Percentiles rank a stretch among this genome's conserved stretches.
Evolutionary conservation across 495 filamentous ascomycete species (phyloP).

Genomic region (Podospora anserina): DNA sequence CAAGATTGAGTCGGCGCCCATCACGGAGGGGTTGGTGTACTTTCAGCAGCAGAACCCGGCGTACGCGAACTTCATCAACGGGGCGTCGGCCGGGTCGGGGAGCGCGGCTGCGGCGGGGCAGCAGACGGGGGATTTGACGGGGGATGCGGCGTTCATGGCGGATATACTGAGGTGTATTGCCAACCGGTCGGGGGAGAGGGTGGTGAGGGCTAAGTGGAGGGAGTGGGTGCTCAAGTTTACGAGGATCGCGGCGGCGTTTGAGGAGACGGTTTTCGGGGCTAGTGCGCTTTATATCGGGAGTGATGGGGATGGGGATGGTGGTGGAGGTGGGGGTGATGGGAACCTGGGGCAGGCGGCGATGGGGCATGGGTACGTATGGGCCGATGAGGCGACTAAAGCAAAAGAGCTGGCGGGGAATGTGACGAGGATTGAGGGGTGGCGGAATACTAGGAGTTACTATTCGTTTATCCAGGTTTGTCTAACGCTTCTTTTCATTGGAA

Average conservation of each 20-base stretch:
- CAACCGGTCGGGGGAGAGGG: constrained; percentile 82
- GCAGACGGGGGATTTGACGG: constrained; percentile 63
- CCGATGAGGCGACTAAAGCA: constrained; percentile 72
- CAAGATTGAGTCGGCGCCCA: constrained; percentile 68
- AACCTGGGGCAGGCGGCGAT: constrained; percentile 67
- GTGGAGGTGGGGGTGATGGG: constrained; percentile 49
- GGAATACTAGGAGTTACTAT: constrained; percentile 91
- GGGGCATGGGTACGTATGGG: constrained; percentile 93
- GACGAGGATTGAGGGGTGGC: constrained; percentile 91
- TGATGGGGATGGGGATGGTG: constrained; percentile 60
- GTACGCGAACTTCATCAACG: constrained; percentile 47
- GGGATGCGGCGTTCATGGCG: constrained; percentile 86
- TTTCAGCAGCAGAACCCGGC: constrained; percentile 77
- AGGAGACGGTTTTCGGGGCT: constrained; percentile 89
- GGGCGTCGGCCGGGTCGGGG: constrained; percentile 39
- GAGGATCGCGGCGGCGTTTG: constrained; percentile 86
- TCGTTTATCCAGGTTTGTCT: constrained; percentile 76
- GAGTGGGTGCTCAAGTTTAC: constrained; percentile 89
- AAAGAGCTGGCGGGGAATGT: constrained; percentile 86
- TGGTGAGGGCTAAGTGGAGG: constrained; percentile 84
- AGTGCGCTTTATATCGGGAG: constrained; percentile 86
- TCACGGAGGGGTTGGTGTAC: constrained; percentile 77
- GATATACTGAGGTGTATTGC: constrained; percentile 77
- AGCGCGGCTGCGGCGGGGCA: constrained; percentile 18
- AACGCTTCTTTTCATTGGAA: neutral